Base-by-base conservation (phyloP, 768 basidiomycete genomes). In the Hemileccinum impolitum region DNA sequence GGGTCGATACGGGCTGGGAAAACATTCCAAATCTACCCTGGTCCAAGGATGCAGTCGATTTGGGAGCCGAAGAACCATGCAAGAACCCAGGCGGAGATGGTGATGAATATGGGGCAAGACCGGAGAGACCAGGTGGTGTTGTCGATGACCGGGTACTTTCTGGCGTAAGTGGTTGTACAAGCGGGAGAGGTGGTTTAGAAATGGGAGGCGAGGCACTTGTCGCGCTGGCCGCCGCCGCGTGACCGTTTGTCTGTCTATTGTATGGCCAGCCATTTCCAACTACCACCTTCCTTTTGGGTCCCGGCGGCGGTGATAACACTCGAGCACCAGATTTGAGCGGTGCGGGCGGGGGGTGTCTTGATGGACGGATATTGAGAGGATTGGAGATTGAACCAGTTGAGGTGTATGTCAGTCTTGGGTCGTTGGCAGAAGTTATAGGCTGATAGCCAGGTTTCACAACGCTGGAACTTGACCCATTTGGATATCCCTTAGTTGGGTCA, bases 361-460 rank as follows among this genome's bases (percentile, higher is more conserved):
- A 77, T 13, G 82, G 79, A 21, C 73, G 70, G 45, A 84, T 83
- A 40, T 70, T 72, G 35, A 84, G 62, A 19, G 81, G 80, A 58
- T 84, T 84, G 0, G 70, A 73, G 21, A 71, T 59, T 9, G 78
- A 70, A 11, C 73, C 74, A 7, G 66, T 56, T n/a, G 72, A 57
- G 30, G 75, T 71, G 51, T 69, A 71, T 2, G 69, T 71, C 19
- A 75, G 47, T 3, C 62, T 60, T 21, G 56, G 55, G 38, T 67
- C 66, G 26, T 30, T 64, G 14, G 66, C 60, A 17, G 68, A 66
- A 12, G 44, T 67, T 40, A 67, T 26, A 19, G 61, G 62, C 18
- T 56, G 53, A 51, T 69, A 66, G 39, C 57, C 48, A n/a, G 49
- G 15, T 50, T 61, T 67, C 37, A 8, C 40, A n/a, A 19, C 43